phyloP scores from a whole-genome alignment of 768 basidiomycete genomes.

The Tephrocybe sp. region DNA sequence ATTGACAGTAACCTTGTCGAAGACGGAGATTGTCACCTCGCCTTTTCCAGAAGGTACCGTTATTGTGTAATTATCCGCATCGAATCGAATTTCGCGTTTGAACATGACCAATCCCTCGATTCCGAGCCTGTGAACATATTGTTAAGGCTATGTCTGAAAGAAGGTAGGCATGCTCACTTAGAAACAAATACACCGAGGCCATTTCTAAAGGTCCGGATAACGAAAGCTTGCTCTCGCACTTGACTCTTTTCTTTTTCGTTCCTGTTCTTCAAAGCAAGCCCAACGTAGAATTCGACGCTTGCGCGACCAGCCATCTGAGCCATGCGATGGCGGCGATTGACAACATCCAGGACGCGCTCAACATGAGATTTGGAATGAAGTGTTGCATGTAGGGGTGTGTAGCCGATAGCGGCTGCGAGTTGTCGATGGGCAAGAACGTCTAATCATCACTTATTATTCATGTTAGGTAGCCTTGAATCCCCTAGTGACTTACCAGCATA shows the following conservation, averaged over 20 bases:
- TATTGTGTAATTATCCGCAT: constrained; percentile 87
- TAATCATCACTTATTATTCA: constrained; percentile 20
- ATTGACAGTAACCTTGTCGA: constrained; percentile 90
- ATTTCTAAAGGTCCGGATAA: constrained; percentile 92
- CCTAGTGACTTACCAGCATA: constrained; percentile 71
- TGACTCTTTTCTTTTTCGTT: constrained; percentile 42
- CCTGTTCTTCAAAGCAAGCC: constrained; percentile 79
- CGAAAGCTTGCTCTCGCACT: constrained; percentile 82
- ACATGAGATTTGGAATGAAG: constrained; percentile 88
- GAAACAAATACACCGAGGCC: constrained; percentile 96
- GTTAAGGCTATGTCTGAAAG: not conserved
- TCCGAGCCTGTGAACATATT: constrained; percentile 61
- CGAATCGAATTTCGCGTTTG: constrained; percentile 85
- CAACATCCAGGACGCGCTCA: constrained; percentile 79
- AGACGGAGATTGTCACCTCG: constrained; percentile 76
- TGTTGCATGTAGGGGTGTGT: constrained; percentile 77
- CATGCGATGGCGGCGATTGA: constrained; percentile 91
- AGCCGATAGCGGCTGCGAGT: constrained; percentile 84
- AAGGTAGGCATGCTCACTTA: constrained; percentile 53
- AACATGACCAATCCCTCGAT: constrained; percentile 94
- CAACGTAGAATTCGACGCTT: constrained; percentile 97
- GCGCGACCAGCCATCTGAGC: constrained; percentile 98
- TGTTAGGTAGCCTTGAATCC: not conserved
- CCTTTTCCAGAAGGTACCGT: constrained; percentile 52
- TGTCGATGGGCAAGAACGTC: constrained; percentile 95